Conservation (phyloP, 371 early-diverging fungal genomes). For the Mortierella sp. region DNA sequence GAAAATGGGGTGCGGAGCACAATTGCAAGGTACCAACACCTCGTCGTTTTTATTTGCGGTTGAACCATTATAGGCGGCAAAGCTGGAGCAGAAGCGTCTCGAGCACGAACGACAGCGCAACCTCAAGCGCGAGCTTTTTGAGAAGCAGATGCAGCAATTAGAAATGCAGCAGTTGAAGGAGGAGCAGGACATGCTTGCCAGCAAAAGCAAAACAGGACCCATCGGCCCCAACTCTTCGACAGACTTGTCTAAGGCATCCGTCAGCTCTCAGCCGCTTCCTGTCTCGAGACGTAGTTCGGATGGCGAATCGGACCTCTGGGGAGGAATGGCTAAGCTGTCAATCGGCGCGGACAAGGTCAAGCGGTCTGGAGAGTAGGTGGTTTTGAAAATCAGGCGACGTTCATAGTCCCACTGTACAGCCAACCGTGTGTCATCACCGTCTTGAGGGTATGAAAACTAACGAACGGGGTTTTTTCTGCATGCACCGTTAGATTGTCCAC, state of each 20-base stretch:
- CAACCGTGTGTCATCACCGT: background rate
- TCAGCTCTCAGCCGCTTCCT: slow-evolving; percentile 41
- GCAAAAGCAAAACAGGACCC: slow-evolving; percentile 27
- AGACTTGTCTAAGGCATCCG: slow-evolving; percentile 27
- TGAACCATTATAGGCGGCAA: slow-evolving; percentile 39
- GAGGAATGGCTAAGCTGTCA: slow-evolving; percentile 62
- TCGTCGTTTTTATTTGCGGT: background rate
- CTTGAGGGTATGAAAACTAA: background rate
- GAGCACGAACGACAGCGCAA: slow-evolving; percentile 60
- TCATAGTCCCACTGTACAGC: background rate
- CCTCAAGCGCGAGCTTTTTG: slow-evolving; percentile 59
- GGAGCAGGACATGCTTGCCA: slow-evolving; percentile 58
- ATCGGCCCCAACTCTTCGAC: slow-evolving; percentile 13
- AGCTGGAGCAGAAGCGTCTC: slow-evolving; percentile 58
- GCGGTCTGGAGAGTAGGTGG: slow-evolving; percentile 42
- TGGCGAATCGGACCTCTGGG: slow-evolving; percentile 63
- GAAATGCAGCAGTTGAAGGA: slow-evolving; percentile 59
- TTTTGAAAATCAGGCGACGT: background rate
- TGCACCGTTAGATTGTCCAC: slow-evolving; percentile 31
- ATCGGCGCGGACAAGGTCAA: slow-evolving; percentile 35
- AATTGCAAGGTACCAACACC: background rate
- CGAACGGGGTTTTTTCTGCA: background rate
- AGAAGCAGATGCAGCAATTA: slow-evolving; percentile 61
- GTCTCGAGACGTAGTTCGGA: slow-evolving; percentile 65
- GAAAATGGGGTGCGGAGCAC: background rate